A percentile compares a stretch with the other conserved stretches of the same genome.
These are phyloP conservation scores for Syzygium oleosum DNA, from an alignment of 345 rosid genomes.

Conservation along the genomic window DNA sequence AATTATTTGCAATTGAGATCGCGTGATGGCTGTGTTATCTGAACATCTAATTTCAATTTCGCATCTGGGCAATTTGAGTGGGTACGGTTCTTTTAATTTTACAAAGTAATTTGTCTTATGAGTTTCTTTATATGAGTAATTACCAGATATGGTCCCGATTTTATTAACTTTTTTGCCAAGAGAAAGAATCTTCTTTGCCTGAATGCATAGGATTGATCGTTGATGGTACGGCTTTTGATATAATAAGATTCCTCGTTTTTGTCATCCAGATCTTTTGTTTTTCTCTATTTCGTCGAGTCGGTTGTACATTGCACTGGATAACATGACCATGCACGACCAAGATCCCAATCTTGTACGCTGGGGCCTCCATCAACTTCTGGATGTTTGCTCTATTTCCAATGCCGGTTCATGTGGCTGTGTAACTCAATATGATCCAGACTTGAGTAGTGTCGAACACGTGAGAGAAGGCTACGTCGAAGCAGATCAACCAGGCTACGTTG, in stretches of 20 bases:
- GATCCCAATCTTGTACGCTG: constrained; percentile 60
- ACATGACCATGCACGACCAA: constrained; percentile 17
- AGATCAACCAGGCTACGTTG: constrained; percentile 22
- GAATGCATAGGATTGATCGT: neutral
- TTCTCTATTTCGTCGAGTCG: neutral
- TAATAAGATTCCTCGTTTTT: neutral
- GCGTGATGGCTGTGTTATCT: neutral
- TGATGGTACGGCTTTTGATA: neutral
- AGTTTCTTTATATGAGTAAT: neutral
- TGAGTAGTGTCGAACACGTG: constrained; percentile 36
- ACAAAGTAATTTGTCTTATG: neutral
- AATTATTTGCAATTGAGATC: neutral
- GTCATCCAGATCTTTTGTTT: neutral
- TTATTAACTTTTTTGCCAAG: neutral
- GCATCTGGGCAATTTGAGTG: neutral
- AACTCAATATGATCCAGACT: constrained; percentile 35
- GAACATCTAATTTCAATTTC: neutral
- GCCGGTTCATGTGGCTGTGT: constrained; percentile 41
- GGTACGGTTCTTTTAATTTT: neutral
- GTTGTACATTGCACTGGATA: neutral
- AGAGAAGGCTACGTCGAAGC: constrained; percentile 43
- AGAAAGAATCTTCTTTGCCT: neutral
- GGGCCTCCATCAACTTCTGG: constrained; percentile 56
- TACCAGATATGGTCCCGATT: neutral
- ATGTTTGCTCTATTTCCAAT: constrained; percentile 43